Percentiles rank a stretch among this genome's conserved stretches.
phyloP scores from a whole-genome alignment of 495 filamentous ascomycete species.

The Pseudomonodictys pantanalensis region DNA sequence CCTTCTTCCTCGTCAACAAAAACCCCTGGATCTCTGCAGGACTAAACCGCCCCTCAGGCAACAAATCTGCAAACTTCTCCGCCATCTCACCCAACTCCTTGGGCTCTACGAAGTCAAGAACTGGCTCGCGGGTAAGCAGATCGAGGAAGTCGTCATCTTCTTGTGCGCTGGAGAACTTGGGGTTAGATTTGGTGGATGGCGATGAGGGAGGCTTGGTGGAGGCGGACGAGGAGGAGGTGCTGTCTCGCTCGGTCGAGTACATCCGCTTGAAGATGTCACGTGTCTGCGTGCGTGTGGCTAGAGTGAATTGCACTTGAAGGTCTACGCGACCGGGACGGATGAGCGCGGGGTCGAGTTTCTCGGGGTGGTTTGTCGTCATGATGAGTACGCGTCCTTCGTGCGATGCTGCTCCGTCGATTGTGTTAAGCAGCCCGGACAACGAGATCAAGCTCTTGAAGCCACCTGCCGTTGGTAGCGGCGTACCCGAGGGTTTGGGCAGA shows the following conservation, averaged over 20 bases:
- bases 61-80: conserved; percentile 54
- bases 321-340: conserved; percentile 76
- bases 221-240: not conserved
- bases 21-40: conserved; percentile 79
- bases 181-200: not conserved
- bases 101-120: conserved; percentile 12
- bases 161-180: not conserved
- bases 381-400: conserved; percentile 78
- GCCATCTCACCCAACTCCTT: conserved; percentile 47
- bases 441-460: conserved; percentile 54
- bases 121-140: conserved; percentile 3
- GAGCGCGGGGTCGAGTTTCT: conserved; percentile 70
- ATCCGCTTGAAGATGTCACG: conserved; percentile 33
- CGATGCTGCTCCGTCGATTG: conserved; percentile 76
- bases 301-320: conserved; percentile 65
- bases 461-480: not conserved
- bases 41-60: conserved; percentile 64
- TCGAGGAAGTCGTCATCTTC: conserved; percentile 8
- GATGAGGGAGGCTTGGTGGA: not conserved
- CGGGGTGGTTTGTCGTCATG: conserved; percentile 81
- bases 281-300: conserved; percentile 35
- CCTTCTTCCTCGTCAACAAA: conserved; percentile 41
- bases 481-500: not conserved
- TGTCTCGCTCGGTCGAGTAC: conserved; percentile 25
- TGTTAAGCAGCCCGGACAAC: conserved; percentile 76